Evolutionary conservation across 31 red algal species (phyloP), one percentile per base, ranked within the genome.

Genomic region (Asparagopsis taxiformis): DNA sequence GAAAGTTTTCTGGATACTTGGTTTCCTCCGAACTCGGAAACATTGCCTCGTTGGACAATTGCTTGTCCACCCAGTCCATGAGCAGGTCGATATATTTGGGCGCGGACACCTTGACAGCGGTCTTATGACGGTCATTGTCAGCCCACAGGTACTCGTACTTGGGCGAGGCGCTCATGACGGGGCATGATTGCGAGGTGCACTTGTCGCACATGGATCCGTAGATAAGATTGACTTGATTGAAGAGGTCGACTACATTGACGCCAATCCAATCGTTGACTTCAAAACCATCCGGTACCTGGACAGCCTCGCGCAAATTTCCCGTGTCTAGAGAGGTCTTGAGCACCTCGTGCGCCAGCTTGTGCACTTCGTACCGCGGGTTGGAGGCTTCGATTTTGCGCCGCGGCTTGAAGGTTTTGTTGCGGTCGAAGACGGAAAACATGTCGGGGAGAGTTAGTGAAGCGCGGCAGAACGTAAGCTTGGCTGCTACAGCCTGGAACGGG

Each of bases 101-200:
- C 1, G 96, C 96, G 9, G 80, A 83, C 28, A 99, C 79, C 46
- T 89, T 82, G 43, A 85, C 77, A 29, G 91, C 65, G 15, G 57
- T 88, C 34, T 94, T 91, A 65, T 88, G 72, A 26, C 90, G 75
- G 35, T 91, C 90, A 37, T 68, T 79, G 68, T 94, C 87, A 26
- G 91, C 82, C 96, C 96, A 99, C 13, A 95, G 73, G 62, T 94
- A 99, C 74, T 99, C 96, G 44, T 94, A 99, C 62, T 89, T 88
- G 0, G 91, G 84, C 20, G 91, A 93, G 23, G 96, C 96, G 67
- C 75, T 86, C 96, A 99, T 99, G 23, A 94, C 68, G 16, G 96
- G 91, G 66, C 96, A 99, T 9, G 78, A 88, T 55, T 87, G 58
- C 24, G 88, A 66, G 3, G 96, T 99, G 60, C 96, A 99, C 21